Evolutionary conservation across 2,329 filamentous ascomycete genomes (phyloP).

Genomic region (Gnomoniopsis sp.): DNA sequence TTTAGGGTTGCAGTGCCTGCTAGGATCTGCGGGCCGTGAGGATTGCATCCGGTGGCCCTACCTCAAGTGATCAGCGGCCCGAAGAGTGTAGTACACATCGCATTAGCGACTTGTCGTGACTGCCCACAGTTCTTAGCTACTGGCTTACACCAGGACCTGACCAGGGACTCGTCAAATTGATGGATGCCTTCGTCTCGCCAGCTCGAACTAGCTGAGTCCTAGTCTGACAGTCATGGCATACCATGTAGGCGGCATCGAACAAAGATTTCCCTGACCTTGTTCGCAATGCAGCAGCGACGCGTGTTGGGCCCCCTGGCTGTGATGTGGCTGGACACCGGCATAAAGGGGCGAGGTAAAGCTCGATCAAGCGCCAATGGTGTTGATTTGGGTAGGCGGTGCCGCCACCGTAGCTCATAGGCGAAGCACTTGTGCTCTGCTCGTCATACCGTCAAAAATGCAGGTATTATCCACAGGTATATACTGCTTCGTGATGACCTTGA

Average conservation of each 20-base stretch:
- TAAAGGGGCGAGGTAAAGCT: not conserved
- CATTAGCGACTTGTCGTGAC: not conserved
- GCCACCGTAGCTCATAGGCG: constrained; percentile 40
- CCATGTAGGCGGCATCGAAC: constrained; percentile 1
- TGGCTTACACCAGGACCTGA: not conserved
- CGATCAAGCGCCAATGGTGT: not conserved
- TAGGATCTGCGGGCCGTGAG: constrained; percentile 19
- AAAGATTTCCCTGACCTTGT: not conserved
- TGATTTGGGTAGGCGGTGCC: not conserved
- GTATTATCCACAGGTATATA: constrained; percentile 70
- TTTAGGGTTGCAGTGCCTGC: constrained; percentile 13
- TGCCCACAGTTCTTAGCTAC: not conserved
- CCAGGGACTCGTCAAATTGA: not conserved
- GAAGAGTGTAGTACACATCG: constrained; percentile 7
- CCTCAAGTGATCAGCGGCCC: constrained; percentile 7
- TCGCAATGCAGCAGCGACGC: not conserved
- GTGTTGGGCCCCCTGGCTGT: not conserved
- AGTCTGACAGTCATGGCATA: constrained; percentile 10
- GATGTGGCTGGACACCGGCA: no score
- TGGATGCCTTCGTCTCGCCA: not conserved
- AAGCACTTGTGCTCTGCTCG: constrained; percentile 57
- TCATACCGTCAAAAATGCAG: constrained; percentile 67
- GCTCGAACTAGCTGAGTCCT: constrained; percentile 1
- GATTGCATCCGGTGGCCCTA: constrained; percentile 6
- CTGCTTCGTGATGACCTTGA: constrained; percentile 79